These are phyloP conservation scores for Colletotrichum zoysiae DNA, from an alignment of 2,329 filamentous ascomycete species.

Conservation along the genomic window DNA sequence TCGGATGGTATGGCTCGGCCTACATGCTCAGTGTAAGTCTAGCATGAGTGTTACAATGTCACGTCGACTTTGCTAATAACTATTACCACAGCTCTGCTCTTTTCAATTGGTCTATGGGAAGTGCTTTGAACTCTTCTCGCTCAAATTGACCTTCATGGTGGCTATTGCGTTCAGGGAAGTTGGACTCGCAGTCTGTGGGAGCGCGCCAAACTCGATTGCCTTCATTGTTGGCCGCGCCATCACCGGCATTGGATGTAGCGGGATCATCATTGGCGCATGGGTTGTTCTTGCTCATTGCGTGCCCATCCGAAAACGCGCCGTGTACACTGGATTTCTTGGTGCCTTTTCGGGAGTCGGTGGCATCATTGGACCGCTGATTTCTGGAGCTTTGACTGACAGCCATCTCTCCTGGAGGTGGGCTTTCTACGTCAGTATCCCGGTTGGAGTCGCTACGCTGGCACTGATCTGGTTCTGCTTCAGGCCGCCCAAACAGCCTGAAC, in stretches of 20 bases:
- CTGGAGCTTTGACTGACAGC: constrained; percentile 47
- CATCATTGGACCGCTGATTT: constrained; percentile 46
- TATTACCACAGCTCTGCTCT: constrained; percentile 46
- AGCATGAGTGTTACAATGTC: constrained; percentile 36
- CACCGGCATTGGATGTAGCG: constrained; percentile 52
- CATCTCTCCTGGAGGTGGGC: constrained; percentile 52
- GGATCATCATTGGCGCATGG: constrained; percentile 51
- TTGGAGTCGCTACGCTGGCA: constrained; percentile 44
- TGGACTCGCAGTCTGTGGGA: constrained; percentile 46
- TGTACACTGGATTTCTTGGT: constrained; percentile 54
- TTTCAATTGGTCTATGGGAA: constrained; percentile 50
- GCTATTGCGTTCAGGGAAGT: constrained; percentile 46
- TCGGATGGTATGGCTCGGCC: constrained; percentile 68
- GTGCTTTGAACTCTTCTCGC: constrained; percentile 48
- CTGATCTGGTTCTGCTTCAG: constrained; percentile 48
- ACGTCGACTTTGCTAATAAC: constrained; percentile 42
- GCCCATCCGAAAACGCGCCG: constrained; percentile 49
- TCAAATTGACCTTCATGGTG: constrained; percentile 46
- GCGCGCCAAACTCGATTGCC: constrained; percentile 48
- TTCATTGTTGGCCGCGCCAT: constrained; percentile 55
- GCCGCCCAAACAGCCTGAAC: constrained; percentile 15
- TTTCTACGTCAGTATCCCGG: constrained; percentile 46
- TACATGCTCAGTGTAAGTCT: constrained; percentile 57
- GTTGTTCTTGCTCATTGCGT: constrained; percentile 56
- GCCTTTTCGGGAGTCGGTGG: constrained; percentile 55